phyloP scores from a whole-genome alignment of 345 rosid genomes.

The Fremontodendron californicum region DNA sequence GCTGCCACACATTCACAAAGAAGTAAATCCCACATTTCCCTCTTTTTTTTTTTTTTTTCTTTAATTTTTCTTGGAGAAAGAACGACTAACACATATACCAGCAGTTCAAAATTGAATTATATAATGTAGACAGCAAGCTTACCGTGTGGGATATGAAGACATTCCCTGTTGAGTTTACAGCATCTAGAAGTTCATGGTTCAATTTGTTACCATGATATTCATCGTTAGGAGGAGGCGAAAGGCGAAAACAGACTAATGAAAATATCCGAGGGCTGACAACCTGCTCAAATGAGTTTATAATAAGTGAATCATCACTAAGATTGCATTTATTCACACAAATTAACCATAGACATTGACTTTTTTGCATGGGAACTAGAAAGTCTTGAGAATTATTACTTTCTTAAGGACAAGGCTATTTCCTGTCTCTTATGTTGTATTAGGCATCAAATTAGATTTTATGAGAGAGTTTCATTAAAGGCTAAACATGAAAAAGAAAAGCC shows the following conservation, averaged over 20 bases:
- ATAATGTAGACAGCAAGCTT: slow-evolving; percentile 19
- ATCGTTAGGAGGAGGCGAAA: slow-evolving; percentile 32
- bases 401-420: background rate
- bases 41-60: background rate
- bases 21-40: background rate
- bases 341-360: background rate
- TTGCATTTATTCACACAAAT: background rate
- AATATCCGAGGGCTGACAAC: slow-evolving; percentile 70
- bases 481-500: background rate
- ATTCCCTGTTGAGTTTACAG: slow-evolving; percentile 75
- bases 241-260: slow-evolving; percentile 74
- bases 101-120: background rate
- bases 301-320: background rate
- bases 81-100: background rate
- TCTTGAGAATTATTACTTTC: background rate
- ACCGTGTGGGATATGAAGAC: slow-evolving; percentile 83
- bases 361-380: background rate
- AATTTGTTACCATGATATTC: slow-evolving; percentile 44
- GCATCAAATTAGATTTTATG: background rate
- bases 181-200: slow-evolving; percentile 61
- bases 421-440: background rate
- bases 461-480: background rate
- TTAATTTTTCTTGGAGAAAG: background rate
- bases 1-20: background rate
- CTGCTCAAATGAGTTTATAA: slow-evolving; percentile 32